Percentiles rank a stretch among this genome's conserved stretches.
Conservation (phyloP, 2,329 filamentous ascomycete species). For the Cercospora zeae-maydis region DNA sequence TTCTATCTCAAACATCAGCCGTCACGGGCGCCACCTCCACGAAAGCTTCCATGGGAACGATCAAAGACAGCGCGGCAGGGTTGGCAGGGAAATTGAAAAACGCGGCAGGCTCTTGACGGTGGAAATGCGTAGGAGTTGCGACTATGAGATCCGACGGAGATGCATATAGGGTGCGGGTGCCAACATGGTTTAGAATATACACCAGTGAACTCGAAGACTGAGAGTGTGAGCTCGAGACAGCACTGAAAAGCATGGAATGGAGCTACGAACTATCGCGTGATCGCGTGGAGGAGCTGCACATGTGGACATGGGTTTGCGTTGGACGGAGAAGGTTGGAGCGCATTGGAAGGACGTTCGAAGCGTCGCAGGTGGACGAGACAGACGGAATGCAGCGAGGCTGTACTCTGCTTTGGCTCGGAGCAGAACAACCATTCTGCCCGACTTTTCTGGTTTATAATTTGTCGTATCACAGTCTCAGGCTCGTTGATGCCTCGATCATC, state of each 20-base stretch:
- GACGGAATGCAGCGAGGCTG: not conserved
- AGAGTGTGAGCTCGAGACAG: not conserved
- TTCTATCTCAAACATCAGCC: not conserved
- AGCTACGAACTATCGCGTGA: not conserved
- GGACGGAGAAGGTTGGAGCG: not conserved
- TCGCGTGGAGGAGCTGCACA: not conserved
- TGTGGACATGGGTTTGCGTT: not conserved
- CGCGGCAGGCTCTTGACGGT: not conserved
- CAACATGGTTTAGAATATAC: not conserved
- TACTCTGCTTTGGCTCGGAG: not conserved
- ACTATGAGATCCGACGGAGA: not conserved
- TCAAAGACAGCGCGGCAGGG: constrained; percentile 9
- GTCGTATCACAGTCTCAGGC: not conserved
- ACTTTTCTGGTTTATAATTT: not conserved
- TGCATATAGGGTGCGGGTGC: constrained; percentile 4
- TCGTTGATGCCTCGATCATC: not conserved
- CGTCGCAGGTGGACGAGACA: not conserved
- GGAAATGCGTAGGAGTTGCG: not conserved
- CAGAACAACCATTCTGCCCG: not conserved
- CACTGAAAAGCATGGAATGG: not conserved
- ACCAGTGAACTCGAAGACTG: not conserved
- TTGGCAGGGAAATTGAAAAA: not conserved
- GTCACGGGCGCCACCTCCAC: not conserved
- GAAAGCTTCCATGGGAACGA: not conserved
- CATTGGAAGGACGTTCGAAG: not conserved